Evolutionary conservation across 345 rosid genomes (phyloP).

Genomic region (Boechera stricta): DNA sequence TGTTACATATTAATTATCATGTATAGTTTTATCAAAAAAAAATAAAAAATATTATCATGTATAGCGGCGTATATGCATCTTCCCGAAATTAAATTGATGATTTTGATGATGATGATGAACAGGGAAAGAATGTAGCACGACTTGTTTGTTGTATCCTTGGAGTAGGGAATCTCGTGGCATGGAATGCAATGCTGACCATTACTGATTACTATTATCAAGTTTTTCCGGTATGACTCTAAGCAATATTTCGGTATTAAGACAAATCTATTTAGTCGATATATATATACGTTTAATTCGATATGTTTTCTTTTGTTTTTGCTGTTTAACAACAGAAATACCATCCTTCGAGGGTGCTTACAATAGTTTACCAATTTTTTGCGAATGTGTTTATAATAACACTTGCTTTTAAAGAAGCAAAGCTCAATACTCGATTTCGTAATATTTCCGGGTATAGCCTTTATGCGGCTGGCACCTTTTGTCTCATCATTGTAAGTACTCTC

Average conservation of each 20-base stretch:
- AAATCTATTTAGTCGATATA: background rate
- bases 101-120: background rate
- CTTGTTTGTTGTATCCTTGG: slow-evolving; percentile 80
- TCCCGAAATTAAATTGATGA: background rate
- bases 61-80: background rate
- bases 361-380: slow-evolving; percentile 83
- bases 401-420: slow-evolving; percentile 67
- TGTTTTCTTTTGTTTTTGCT: slow-evolving; percentile 4
- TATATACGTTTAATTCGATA: background rate
- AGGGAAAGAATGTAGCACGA: slow-evolving; percentile 78
- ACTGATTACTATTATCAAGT: slow-evolving; percentile 65
- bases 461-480: slow-evolving; percentile 57
- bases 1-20: background rate
- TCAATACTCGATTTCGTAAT: slow-evolving; percentile 70
- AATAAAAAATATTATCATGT: background rate
- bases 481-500: slow-evolving; percentile 66
- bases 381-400: slow-evolving; percentile 61
- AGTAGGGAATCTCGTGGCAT: slow-evolving; percentile 72
- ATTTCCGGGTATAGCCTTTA: slow-evolving; percentile 71
- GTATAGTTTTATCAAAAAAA: too few species aligned
- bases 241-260: background rate
- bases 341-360: slow-evolving; percentile 75
- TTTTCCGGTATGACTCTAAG: slow-evolving; percentile 61
- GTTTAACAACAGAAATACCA: slow-evolving; percentile 61
- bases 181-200: slow-evolving; percentile 87